Conservation (phyloP, 345 rosid genomes). For the Eucalyptus regnans region DNA sequence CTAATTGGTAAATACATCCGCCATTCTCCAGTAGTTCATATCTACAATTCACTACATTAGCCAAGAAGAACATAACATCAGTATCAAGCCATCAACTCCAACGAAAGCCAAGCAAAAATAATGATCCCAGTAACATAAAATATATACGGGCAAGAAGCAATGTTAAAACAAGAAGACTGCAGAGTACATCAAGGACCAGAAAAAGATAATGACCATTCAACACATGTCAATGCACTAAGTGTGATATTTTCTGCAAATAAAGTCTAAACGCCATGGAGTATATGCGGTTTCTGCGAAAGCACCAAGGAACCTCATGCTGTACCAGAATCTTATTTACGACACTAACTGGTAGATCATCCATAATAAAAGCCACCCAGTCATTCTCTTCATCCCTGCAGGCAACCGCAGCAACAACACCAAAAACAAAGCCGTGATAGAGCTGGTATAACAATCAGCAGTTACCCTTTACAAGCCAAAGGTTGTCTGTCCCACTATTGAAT, state of each 20-base stretch:
- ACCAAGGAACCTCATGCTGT: neutral
- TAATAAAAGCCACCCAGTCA: neutral
- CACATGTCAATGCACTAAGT: neutral
- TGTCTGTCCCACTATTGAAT: neutral
- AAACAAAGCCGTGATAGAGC: neutral
- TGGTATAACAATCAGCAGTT: neutral
- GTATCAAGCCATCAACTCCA: neutral
- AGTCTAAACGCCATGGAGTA: neutral
- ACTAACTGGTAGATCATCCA: neutral
- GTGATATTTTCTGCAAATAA: neutral
- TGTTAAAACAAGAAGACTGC: neutral
- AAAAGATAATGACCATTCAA: neutral
- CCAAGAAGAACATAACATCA: neutral
- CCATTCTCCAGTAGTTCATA: neutral
- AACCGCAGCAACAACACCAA: neutral
- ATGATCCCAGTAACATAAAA: neutral
- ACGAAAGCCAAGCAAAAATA: neutral
- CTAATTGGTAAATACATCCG: neutral
- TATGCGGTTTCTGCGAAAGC: neutral
- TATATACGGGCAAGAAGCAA: neutral
- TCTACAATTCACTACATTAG: neutral
- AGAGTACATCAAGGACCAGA: neutral
- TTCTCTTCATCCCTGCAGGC: neutral
- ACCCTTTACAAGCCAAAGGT: neutral
- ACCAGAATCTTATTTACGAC: neutral